phyloP scores from a whole-genome alignment of 1,139 yeast genomes.

The Saccharomyces pastorianus region DNA sequence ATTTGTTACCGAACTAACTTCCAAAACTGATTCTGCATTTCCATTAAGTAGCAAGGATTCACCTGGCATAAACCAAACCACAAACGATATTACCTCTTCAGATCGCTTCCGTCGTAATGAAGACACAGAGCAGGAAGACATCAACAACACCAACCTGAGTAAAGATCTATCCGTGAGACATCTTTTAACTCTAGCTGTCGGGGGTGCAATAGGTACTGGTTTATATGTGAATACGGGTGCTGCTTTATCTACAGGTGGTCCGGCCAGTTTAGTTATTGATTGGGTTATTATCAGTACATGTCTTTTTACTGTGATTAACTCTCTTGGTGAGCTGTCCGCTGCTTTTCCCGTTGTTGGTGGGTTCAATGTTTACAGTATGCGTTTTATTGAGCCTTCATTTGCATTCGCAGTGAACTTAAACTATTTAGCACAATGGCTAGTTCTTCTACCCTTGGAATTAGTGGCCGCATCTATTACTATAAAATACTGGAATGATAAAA shows the following conservation, averaged over 20 bases:
- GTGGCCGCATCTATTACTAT: constrained; percentile 67
- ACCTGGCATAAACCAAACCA: not conserved
- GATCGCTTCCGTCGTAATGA: not conserved
- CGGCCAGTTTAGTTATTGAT: constrained; percentile 53
- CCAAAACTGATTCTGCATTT: not conserved
- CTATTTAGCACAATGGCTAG: constrained; percentile 61
- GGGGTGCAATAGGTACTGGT: constrained; percentile 76
- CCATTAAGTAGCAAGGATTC: not conserved
- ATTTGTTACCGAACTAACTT: not conserved
- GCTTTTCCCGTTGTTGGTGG: constrained; percentile 65
- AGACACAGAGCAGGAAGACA: constrained; percentile 7
- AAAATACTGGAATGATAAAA: constrained; percentile 50
- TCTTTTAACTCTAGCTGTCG: constrained; percentile 78
- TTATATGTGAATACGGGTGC: constrained; percentile 57
- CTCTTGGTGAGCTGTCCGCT: constrained; percentile 61
- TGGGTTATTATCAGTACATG: constrained; percentile 43
- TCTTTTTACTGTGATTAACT: constrained; percentile 60
- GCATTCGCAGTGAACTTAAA: constrained; percentile 73
- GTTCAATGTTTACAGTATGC: constrained; percentile 57
- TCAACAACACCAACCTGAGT: constrained; percentile 21
- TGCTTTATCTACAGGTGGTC: constrained; percentile 59
- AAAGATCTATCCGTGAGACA: constrained; percentile 55
- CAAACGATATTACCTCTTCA: not conserved
- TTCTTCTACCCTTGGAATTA: constrained; percentile 60
- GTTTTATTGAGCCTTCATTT: constrained; percentile 62